Conservation (phyloP, 257 asterid species). For the Rhazya stricta region DNA sequence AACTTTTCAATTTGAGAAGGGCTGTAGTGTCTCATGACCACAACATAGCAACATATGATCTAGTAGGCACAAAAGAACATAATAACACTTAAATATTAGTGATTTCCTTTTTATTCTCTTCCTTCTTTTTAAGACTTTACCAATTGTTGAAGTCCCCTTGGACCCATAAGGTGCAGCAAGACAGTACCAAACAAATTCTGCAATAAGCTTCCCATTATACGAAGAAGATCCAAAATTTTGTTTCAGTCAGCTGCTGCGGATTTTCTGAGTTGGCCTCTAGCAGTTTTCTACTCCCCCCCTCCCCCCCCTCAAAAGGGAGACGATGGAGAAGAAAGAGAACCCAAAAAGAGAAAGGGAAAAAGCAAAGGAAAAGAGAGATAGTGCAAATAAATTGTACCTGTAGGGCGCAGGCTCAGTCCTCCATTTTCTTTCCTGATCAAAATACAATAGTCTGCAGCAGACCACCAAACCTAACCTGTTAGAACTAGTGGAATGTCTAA, state of each 20-base stretch:
- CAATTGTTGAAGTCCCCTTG: background rate
- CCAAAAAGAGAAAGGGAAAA: background rate
- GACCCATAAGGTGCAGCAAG: background rate
- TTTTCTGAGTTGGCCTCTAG: background rate
- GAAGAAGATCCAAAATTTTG: background rate
- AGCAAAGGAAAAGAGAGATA: conserved; percentile 5
- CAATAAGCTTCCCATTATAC: background rate
- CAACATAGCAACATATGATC: background rate
- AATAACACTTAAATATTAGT: background rate
- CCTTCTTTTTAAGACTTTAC: background rate
- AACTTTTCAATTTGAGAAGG: background rate
- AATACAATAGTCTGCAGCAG: conserved; percentile 79
- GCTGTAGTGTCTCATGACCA: background rate
- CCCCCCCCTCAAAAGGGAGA: no score
- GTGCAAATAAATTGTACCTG: conserved; percentile 48
- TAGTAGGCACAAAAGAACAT: background rate
- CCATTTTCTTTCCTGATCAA: conserved; percentile 81
- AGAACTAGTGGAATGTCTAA: background rate
- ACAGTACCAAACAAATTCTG: background rate
- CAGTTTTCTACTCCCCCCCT: no score
- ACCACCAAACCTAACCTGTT: background rate
- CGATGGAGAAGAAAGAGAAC: background rate
- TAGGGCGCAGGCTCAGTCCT: conserved; percentile 80
- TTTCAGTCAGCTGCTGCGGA: background rate
- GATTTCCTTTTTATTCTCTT: background rate